These are phyloP conservation scores for Thelephora aurantiotincta DNA, from an alignment of 768 basidiomycete genomes.

Conservation along the genomic window DNA sequence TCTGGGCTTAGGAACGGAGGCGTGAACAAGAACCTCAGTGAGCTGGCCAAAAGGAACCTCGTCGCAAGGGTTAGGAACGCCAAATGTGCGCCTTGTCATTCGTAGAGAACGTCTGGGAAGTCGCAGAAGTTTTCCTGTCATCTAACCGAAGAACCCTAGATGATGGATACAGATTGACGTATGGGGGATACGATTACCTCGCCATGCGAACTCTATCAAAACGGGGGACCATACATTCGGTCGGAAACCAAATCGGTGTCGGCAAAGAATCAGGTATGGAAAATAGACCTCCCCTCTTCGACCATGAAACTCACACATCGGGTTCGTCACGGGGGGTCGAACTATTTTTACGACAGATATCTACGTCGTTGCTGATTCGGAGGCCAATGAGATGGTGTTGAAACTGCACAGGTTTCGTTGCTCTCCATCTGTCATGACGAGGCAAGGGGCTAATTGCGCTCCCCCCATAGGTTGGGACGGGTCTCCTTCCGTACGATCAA, in stretches of 20 bases:
- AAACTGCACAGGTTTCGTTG: slow-evolving; percentile 77
- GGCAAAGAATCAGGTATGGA: slow-evolving; percentile 88
- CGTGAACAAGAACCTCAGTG: slow-evolving; percentile 84
- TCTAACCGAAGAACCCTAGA: slow-evolving; percentile 31
- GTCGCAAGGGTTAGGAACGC: slow-evolving; percentile 83
- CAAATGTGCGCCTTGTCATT: slow-evolving; percentile 52
- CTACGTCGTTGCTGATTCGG: slow-evolving; percentile 76
- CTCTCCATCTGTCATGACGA: slow-evolving; percentile 3
- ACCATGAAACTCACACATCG: neutral
- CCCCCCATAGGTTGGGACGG: slow-evolving; percentile 64
- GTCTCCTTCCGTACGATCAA: slow-evolving; percentile 96
- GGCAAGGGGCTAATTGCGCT: slow-evolving; percentile 1
- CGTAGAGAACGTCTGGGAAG: too few relatives aligned
- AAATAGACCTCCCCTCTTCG: neutral
- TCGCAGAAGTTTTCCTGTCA: too few relatives aligned
- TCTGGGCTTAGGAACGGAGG: slow-evolving; percentile 88
- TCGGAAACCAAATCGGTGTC: slow-evolving; percentile 96
- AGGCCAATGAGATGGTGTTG: slow-evolving; percentile 77
- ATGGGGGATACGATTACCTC: slow-evolving; percentile 96
- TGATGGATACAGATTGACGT: slow-evolving; percentile 93
- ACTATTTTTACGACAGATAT: slow-evolving; percentile 43
- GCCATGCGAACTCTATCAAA: slow-evolving; percentile 90
- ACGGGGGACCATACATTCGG: slow-evolving; percentile 74
- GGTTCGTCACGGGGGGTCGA: neutral
- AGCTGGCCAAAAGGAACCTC: slow-evolving; percentile 82